Evolutionary conservation across 2,329 filamentous ascomycete genomes (phyloP).

Genomic region (Parastagonospora avenae): DNA sequence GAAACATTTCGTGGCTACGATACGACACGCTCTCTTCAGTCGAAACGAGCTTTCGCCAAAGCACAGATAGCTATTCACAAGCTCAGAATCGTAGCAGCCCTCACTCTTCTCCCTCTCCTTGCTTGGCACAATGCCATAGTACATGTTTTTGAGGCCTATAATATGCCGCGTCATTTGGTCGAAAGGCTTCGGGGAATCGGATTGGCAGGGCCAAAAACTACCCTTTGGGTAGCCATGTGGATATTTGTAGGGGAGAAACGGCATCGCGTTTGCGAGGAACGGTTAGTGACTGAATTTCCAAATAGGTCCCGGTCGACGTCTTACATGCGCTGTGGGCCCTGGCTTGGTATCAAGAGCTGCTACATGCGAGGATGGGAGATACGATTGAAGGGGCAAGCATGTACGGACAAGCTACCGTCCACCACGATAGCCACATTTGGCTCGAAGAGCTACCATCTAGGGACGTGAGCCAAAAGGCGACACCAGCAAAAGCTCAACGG

Average conservation of each 20-base stretch:
- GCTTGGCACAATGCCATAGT: constrained; percentile 26
- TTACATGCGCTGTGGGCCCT: constrained; percentile 13
- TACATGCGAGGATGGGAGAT: constrained; percentile 1
- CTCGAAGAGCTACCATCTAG: no score
- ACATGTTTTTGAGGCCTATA: constrained; percentile 17
- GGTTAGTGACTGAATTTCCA: background rate
- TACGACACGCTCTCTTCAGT: background rate
- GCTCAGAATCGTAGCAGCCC: constrained; percentile 12
- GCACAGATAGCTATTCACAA: constrained; percentile 2
- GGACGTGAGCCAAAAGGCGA: no score
- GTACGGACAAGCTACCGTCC: no score
- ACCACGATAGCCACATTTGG: no score
- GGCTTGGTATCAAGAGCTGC: constrained; percentile 15
- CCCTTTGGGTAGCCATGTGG: constrained; percentile 17
- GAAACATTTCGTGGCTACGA: background rate
- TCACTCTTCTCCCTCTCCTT: constrained; percentile 23
- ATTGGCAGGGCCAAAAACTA: constrained; percentile 6
- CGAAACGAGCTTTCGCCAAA: background rate
- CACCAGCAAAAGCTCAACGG: no score
- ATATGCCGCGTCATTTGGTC: constrained; percentile 22
- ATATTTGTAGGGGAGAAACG: constrained; percentile 2
- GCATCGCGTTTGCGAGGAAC: background rate
- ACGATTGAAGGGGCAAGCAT: background rate
- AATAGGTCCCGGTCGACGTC: constrained; percentile 13
- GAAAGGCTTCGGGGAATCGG: constrained; percentile 8